Conservation (phyloP, 345 rosid genomes). For the Cardiospermum halicacabum region DNA sequence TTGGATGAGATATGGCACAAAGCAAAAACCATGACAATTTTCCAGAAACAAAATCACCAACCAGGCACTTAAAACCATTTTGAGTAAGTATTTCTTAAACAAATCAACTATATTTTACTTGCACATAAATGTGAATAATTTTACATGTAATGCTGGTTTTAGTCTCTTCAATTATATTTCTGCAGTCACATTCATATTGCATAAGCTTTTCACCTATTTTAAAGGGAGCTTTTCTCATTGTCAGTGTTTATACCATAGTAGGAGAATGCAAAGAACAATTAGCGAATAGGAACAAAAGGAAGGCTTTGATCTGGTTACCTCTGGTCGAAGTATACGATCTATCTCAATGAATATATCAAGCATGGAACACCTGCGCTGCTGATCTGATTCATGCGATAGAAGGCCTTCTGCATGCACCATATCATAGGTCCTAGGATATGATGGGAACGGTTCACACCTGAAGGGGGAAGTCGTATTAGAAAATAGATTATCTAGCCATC, state of each 20-base stretch:
- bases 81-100: background rate
- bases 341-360: conserved; percentile 69
- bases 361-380: conserved; percentile 45
- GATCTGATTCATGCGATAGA: conserved; percentile 52
- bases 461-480: conserved; percentile 7
- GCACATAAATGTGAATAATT: background rate
- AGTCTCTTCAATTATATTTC: background rate
- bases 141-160: background rate
- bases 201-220: background rate
- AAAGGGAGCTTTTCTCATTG: background rate
- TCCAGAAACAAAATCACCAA: background rate
- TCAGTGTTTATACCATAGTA: background rate
- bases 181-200: background rate
- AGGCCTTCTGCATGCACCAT: conserved; percentile 86
- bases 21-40: background rate
- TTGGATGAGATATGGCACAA: background rate
- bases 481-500: background rate
- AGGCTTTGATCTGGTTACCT: conserved; percentile 41
- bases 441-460: conserved; percentile 98
- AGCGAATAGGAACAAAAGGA: background rate
- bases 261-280: background rate
- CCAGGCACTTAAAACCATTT: background rate
- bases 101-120: background rate
- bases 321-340: conserved; percentile 95
- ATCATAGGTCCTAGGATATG: conserved; percentile 93